phyloP scores from a whole-genome alignment of 2,329 filamentous ascomycete species.

The Zarea fungicola region DNA sequence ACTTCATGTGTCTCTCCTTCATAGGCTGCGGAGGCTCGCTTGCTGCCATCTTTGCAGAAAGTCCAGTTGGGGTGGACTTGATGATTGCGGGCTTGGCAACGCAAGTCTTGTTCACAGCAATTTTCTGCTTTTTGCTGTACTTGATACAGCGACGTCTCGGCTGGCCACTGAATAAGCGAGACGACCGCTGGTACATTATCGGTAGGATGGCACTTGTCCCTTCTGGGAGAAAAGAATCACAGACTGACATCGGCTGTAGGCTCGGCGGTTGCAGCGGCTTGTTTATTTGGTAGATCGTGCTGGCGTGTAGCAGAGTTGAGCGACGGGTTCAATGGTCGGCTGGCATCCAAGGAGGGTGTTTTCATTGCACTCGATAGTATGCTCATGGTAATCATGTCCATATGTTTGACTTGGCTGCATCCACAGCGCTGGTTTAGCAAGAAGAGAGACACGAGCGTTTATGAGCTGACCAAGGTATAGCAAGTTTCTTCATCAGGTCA shows the following conservation, averaged over 20 bases:
- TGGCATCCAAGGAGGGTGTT: constrained; percentile 16
- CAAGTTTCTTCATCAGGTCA: too few species aligned
- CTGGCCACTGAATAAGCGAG: background rate
- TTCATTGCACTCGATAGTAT: constrained; percentile 17
- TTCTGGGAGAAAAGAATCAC: too few species aligned
- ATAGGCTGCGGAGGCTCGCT: constrained; percentile 18
- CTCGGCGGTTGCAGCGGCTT: constrained; percentile 11
- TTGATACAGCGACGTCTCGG: constrained; percentile 9
- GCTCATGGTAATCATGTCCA: constrained; percentile 15
- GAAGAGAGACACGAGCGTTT: background rate
- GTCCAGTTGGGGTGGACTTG: constrained; percentile 18
- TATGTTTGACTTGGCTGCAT: constrained; percentile 10
- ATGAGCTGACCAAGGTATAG: too few species aligned
- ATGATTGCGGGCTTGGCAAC: constrained; percentile 18
- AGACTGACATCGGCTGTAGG: background rate
- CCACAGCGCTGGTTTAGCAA: constrained; percentile 3
- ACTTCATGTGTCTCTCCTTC: constrained; percentile 17
- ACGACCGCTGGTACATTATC: constrained; percentile 6
- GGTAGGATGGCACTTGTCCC: too few species aligned
- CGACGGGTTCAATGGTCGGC: constrained; percentile 16
- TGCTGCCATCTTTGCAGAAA: constrained; percentile 16
- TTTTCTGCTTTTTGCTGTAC: constrained; percentile 14
- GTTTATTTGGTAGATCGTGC: constrained; percentile 17
- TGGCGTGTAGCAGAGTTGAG: constrained; percentile 18
- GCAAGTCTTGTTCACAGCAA: constrained; percentile 17